Evolutionary conservation across 2,329 filamentous ascomycete species (phyloP).

Genomic region (Aspergillus thermomutatus): DNA sequence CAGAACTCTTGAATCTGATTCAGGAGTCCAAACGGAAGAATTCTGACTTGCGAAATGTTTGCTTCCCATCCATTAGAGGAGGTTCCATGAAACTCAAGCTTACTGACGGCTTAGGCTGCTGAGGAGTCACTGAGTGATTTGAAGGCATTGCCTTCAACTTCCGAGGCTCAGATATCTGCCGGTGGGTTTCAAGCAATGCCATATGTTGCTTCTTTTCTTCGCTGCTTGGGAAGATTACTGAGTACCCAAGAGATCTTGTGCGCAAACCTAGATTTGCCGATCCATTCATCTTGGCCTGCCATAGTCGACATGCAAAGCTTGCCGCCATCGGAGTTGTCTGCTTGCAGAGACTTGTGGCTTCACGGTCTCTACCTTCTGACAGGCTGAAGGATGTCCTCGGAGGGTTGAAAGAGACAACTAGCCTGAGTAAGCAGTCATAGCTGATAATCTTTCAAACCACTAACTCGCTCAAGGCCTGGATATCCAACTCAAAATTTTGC

Average conservation of each 20-base stretch:
- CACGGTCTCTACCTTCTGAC: slow-evolving; percentile 71
- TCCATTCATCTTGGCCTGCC: slow-evolving; percentile 90
- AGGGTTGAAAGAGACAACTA: slow-evolving; percentile 77
- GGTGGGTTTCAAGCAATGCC: slow-evolving; percentile 46
- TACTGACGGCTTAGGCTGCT: slow-evolving; percentile 61
- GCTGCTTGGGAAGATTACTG: slow-evolving; percentile 16
- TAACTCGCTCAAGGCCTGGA: slow-evolving; percentile 59
- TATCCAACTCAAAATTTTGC: slow-evolving; percentile 92
- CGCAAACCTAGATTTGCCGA: slow-evolving; percentile 81
- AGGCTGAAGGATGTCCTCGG: slow-evolving; percentile 83
- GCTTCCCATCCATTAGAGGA: slow-evolving; percentile 11
- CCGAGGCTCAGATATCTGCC: slow-evolving; percentile 71
- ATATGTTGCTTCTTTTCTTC: slow-evolving; percentile 1
- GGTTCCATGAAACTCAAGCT: slow-evolving; percentile 16
- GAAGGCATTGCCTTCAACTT: slow-evolving; percentile 68
- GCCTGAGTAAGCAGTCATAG: slow-evolving; percentile 54
- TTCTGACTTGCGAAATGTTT: slow-evolving; percentile 73
- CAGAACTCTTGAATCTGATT: slow-evolving; percentile 84
- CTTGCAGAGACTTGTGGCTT: slow-evolving; percentile 81
- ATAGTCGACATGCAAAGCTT: slow-evolving; percentile 85
- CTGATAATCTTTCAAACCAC: slow-evolving; percentile 6
- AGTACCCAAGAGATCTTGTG: slow-evolving; percentile 65
- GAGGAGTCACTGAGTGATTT: slow-evolving; percentile 92
- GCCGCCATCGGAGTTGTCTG: slow-evolving; percentile 84
- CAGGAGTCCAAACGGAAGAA: slow-evolving; percentile 96